A percentile compares a stretch with the other conserved stretches of the same genome.
Conservation (phyloP, 1,139 yeast species). For the Sugiyamaella neomexicana region DNA sequence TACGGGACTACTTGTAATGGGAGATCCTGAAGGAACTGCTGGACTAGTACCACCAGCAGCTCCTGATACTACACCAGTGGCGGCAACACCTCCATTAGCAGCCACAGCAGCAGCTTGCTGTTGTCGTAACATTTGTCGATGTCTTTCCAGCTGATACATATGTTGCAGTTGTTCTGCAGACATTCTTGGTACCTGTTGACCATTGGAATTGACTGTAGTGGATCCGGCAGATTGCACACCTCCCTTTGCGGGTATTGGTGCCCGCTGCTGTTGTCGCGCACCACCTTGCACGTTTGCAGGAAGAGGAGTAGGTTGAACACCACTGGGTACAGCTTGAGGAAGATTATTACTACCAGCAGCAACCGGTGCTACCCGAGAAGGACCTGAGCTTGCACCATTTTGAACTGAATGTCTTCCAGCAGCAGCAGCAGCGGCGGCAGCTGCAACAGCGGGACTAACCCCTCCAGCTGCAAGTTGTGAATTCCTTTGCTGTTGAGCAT, state of each 20-base stretch:
- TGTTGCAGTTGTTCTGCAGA: conserved; percentile 27
- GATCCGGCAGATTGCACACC: not conserved
- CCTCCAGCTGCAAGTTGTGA: conserved; percentile 36
- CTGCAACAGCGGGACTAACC: conserved; percentile 27
- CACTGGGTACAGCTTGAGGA: conserved; percentile 15
- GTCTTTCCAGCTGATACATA: conserved; percentile 25
- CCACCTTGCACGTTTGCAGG: conserved; percentile 10
- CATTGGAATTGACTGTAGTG: conserved; percentile 17
- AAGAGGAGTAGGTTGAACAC: conserved; percentile 11
- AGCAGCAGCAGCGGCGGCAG: conserved; percentile 26
- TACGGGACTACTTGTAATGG: conserved; percentile 10
- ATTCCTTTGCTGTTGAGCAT: conserved; percentile 48
- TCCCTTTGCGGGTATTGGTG: not conserved
- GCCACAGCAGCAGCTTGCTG: conserved; percentile 22
- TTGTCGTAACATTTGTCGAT: conserved; percentile 25
- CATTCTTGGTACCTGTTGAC: conserved; percentile 31
- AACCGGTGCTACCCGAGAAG: conserved; percentile 15
- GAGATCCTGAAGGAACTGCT: conserved; percentile 6
- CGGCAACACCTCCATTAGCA: conserved; percentile 18
- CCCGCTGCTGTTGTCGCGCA: conserved; percentile 18
- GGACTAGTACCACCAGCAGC: conserved; percentile 25
- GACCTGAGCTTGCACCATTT: conserved; percentile 3
- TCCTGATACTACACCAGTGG: conserved; percentile 26
- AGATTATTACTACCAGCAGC: conserved; percentile 10
- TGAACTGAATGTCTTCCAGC: conserved; percentile 5